Evolutionary conservation across 306 rosid genomes (phyloP), one percentile per base, ranked within the genome.

Genomic region (Psophocarpus tetragonolobus): DNA sequence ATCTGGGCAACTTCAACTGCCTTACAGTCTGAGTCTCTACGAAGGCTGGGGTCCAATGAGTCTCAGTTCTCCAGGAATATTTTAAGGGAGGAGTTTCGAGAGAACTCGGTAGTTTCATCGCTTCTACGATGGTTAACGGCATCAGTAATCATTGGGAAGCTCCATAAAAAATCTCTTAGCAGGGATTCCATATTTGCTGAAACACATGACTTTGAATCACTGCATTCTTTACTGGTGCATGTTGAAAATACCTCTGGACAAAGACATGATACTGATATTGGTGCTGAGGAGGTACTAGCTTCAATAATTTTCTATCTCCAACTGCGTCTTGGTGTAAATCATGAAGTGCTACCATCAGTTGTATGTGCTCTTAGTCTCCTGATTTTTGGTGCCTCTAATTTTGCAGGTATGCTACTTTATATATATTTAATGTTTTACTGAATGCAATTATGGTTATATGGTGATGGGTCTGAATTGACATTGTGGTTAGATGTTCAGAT

Each of bases 101-200:
- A 87, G 39, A 83, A 86, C 76, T 85, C 87, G 1, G 58, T 91
- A 82, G 75, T 81, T 65, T 87, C 87, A 15, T 87, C 85, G 73
- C 71, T 92, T 73, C 75, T 92, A 47, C 92, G 88, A 10, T 95
- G 97, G 98, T 85, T 95, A 57, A 80, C 88, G 72, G 97, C 98
- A 20, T 74, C 90, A 12, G 84, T 87, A 71, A 89, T 92, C 81
- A 80, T 86, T 42, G 97, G 93, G 78, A 89, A 81, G 82, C 85
- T 89, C 81, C 73, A 79, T 70, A 26, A 63, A 67, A 88, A 75
- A 72, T 74, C 76, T 47, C 53, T 75, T 54, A 58, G 69, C 76
- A 8, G 62, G 74, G 85, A 83, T 60, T 77, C 85, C 0, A 66
- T 67, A 44, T 78, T 54, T 58, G 17, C 74, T 20, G 79, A 83